phyloP scores from a whole-genome alignment of 1,284 basidiomycete genomes.

The Melampsora larici-populina region DNA sequence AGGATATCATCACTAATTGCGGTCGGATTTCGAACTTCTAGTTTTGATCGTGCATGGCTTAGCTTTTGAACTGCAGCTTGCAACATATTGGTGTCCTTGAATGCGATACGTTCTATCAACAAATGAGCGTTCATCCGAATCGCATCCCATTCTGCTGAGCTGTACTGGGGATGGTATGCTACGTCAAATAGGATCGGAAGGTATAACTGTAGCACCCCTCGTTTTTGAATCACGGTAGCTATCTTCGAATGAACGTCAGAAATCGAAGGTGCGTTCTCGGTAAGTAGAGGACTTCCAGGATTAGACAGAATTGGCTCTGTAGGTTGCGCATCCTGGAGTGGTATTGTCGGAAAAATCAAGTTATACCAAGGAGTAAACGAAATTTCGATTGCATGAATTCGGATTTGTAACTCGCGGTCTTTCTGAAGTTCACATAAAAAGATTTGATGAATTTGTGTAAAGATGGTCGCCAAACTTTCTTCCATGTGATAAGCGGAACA shows the following conservation, averaged over 20 bases:
- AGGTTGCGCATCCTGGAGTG: background rate
- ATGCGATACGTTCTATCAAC: slow-evolving; percentile 20
- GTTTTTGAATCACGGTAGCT: background rate
- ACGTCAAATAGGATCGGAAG: slow-evolving; percentile 28
- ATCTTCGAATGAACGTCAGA: background rate
- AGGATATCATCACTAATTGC: slow-evolving; percentile 19
- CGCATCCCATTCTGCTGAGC: background rate
- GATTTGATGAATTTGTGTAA: slow-evolving; percentile 18
- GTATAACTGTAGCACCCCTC: slow-evolving; percentile 14
- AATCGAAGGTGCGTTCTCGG: background rate
- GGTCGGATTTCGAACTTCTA: background rate
- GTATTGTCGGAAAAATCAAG: background rate
- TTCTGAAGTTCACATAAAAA: slow-evolving; percentile 25
- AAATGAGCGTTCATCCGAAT: slow-evolving; percentile 3
- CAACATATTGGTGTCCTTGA: slow-evolving; percentile 14
- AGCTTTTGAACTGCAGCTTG: slow-evolving; percentile 10
- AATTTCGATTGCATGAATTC: slow-evolving; percentile 14
- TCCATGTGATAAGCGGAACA: slow-evolving; percentile 17
- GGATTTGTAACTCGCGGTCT: background rate
- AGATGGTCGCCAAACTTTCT: slow-evolving; percentile 13
- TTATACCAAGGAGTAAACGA: slow-evolving; percentile 11
- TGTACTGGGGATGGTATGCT: slow-evolving; percentile 14
- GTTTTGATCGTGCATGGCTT: background rate
- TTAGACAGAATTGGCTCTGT: background rate
- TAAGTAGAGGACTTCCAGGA: background rate